Base-by-base conservation (phyloP, 495 filamentous ascomycete species). In the Chlorociboria aeruginascens region DNA sequence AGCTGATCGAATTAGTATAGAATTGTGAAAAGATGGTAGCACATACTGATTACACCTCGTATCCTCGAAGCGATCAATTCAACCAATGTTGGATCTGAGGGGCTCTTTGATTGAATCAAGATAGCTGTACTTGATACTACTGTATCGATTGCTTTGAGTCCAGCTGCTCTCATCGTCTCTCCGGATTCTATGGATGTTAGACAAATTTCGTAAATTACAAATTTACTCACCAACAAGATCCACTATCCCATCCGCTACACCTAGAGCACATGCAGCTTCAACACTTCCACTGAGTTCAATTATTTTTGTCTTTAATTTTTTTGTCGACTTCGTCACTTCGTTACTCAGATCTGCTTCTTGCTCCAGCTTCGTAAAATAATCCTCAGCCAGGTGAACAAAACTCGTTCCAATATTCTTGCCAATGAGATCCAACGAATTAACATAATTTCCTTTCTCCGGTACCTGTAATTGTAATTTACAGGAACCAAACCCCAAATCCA, bases 401-500 rank as follows among this genome's bases (percentile, higher is more conserved):
- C 90, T 97, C 13, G 93, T 97, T 33, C 88, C 86, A 37, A 98
- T 83, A 58, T 90, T 94, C 64, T 82, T 88, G n/a, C 93, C 92
- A 48, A 97, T 75, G 51, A 98, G 67, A 57, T 94, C 78, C 64
- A 76, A 78, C 10, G 85, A 72, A 30, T 74, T 70, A 16, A 62
- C 65, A 57, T 89, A 78, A 16, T 67, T 62, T 10, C 92, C 90
- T 62, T 89, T 89, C 62, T 86, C 81, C 4, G 90, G 92, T 6
- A 90, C 89, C 69, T 98, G 93, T 14, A 97, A 89, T 67, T 96
- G 90, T 57, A 98, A 72, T 63, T 83, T 89, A 69, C 92, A 97
- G 52, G 66, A 69, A 31, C 92, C 92, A 64, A 98, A 98, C 8
- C 80, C 85, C 14, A 97, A 76, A 58, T 96, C 88, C 63, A 97